These are phyloP conservation scores for Nicotiana rustica DNA, from an alignment of 305 asterid species.

Conservation along the genomic window DNA sequence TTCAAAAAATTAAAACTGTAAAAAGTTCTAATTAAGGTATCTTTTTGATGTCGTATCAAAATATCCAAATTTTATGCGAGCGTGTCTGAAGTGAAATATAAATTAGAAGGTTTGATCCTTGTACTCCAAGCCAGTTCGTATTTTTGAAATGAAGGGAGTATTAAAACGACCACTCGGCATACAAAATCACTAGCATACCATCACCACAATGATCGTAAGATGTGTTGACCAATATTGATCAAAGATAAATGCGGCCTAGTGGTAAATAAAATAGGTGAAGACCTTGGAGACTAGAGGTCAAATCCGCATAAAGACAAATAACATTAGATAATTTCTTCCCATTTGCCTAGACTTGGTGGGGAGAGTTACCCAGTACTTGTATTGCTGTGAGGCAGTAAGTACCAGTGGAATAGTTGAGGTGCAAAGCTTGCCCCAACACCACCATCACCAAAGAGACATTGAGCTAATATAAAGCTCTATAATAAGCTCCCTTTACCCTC, in stretches of 20 bases:
- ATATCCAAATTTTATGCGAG: not conserved
- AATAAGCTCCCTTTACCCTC: not conserved
- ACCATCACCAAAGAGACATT: too few species aligned
- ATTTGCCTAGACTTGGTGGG: too few species aligned
- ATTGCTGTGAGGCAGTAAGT: too few species aligned
- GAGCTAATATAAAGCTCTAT: not conserved
- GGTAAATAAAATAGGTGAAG: too few species aligned
- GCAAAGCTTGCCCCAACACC: too few species aligned
- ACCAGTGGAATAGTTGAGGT: too few species aligned
- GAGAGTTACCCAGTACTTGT: too few species aligned
- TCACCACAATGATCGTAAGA: not conserved
- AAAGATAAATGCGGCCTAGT: not conserved
- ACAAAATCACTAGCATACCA: conserved; percentile 13
- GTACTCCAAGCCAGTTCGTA: not conserved
- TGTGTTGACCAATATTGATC: not conserved
- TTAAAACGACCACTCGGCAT: not conserved
- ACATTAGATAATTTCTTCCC: too few species aligned
- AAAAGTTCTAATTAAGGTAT: not conserved
- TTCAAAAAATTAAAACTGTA: not conserved
- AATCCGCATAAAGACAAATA: too few species aligned
- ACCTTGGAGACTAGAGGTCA: too few species aligned
- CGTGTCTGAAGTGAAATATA: not conserved
- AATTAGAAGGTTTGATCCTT: conserved; percentile 6
- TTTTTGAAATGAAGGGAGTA: not conserved
- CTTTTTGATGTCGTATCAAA: not conserved